phyloP scores from a whole-genome alignment of 352 stramenopile species.

The Phytophthora hibernalis region DNA sequence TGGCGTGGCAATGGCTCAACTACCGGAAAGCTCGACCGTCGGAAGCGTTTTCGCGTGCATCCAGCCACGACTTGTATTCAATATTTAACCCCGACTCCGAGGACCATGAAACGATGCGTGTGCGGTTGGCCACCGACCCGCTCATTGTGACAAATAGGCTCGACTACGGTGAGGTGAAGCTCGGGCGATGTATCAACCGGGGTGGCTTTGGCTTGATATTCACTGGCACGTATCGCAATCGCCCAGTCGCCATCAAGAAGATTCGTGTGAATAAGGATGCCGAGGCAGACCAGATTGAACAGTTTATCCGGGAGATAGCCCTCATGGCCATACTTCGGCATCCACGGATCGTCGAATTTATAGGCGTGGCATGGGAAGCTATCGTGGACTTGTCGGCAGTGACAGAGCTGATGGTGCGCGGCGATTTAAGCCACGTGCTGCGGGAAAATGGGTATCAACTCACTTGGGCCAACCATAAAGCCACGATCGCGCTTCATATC shows the following conservation, averaged over 20 bases:
- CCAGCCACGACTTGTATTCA: slow-evolving; percentile 24
- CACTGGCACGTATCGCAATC: slow-evolving; percentile 36
- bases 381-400: slow-evolving; percentile 48
- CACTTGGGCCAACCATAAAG: slow-evolving; percentile 50
- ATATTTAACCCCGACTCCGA: slow-evolving; percentile 32
- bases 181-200: slow-evolving; percentile 43
- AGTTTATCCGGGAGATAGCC: slow-evolving; percentile 52
- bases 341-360: slow-evolving; percentile 50
- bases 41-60: slow-evolving; percentile 15
- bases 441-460: slow-evolving; percentile 22
- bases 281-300: slow-evolving; percentile 36
- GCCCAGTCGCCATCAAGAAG: slow-evolving; percentile 53
- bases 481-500: slow-evolving; percentile 54
- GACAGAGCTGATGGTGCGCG: slow-evolving; percentile 64
- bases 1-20: slow-evolving; percentile 29
- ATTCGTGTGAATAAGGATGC: slow-evolving; percentile 34
- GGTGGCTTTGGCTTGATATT: slow-evolving; percentile 60
- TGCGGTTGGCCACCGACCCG: slow-evolving; percentile 43
- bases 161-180: slow-evolving; percentile 47
- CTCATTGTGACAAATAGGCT: slow-evolving; percentile 51
- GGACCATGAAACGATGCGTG: slow-evolving; percentile 37
- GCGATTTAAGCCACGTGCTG: slow-evolving; percentile 56
- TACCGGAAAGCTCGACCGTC: slow-evolving; percentile 27
- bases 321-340: slow-evolving; percentile 51
- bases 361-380: slow-evolving; percentile 55